phyloP scores from a whole-genome alignment of 768 basidiomycete genomes.

The Fomitopsis serialis region DNA sequence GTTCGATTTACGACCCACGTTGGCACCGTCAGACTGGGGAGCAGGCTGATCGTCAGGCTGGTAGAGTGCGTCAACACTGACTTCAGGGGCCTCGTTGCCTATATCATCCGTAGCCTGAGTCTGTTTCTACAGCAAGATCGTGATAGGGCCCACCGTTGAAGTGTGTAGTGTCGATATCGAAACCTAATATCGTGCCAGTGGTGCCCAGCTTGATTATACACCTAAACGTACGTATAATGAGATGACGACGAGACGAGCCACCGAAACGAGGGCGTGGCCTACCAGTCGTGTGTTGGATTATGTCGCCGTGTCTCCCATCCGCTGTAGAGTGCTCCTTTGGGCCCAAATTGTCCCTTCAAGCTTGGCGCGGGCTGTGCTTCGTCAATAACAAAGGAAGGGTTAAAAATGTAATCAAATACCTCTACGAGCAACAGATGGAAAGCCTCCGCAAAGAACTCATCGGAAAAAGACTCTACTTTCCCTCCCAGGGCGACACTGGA shows the following conservation, averaged over 20 bases:
- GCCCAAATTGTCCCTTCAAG: slow-evolving; percentile 94
- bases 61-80: slow-evolving; percentile 63
- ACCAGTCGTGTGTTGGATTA: slow-evolving; percentile 89
- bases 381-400: too few species aligned
- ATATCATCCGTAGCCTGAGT: neutral
- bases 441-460: slow-evolving; percentile 94
- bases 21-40: slow-evolving; percentile 42
- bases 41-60: slow-evolving; percentile 30
- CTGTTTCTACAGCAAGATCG: neutral
- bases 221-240: slow-evolving; percentile 37
- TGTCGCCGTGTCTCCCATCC: slow-evolving; percentile 95
- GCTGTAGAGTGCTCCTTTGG: slow-evolving; percentile 88
- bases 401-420: slow-evolving; percentile 45
- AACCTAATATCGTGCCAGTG: slow-evolving; percentile 64
- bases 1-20: slow-evolving; percentile 50
- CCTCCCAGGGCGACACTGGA: slow-evolving; percentile 85
- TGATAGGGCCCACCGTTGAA: slow-evolving; percentile 61
- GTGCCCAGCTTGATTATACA: slow-evolving; percentile 87
- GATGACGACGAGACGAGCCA: neutral
- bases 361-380: slow-evolving; percentile 68
- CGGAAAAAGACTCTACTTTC: slow-evolving; percentile 68
- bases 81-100: slow-evolving; percentile 87
- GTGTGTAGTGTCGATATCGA: slow-evolving; percentile 93
- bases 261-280: slow-evolving; percentile 6
- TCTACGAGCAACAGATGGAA: slow-evolving; percentile 77